phyloP scores from a whole-genome alignment of 2,329 filamentous ascomycete species.

The Aspergillus uvarum region DNA sequence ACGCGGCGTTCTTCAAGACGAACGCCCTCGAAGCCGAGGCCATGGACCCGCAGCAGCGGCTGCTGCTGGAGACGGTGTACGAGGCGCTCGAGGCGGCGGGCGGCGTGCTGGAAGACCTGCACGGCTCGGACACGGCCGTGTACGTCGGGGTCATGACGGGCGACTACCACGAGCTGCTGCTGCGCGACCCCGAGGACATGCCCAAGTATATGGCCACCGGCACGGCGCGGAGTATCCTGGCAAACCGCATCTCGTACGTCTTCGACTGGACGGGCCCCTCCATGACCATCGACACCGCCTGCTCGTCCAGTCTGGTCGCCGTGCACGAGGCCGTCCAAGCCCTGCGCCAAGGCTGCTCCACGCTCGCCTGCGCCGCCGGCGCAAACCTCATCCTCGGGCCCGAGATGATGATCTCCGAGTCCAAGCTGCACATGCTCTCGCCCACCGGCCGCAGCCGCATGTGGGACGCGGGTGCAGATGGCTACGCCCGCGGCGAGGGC shows the following conservation, averaged over 20 bases:
- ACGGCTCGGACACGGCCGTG: conserved; percentile 7
- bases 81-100: conserved; percentile 9
- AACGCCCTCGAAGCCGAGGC: neutral
- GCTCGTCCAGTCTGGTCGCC: conserved; percentile 38
- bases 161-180: conserved; percentile 6
- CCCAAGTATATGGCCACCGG: conserved; percentile 17
- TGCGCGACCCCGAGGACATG: neutral
- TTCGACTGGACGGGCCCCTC: conserved; percentile 28
- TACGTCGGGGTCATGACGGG: conserved; percentile 5
- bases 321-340: conserved; percentile 27
- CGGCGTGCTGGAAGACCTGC: neutral
- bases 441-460: conserved; percentile 51
- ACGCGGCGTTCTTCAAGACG: conserved; percentile 15
- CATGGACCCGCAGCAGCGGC: conserved; percentile 16
- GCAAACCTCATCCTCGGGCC: conserved; percentile 7
- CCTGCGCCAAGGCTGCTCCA: conserved; percentile 11
- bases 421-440: conserved; percentile 44
- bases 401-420: conserved; percentile 5
- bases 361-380: neutral
- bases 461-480: conserved; percentile 45
- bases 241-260: conserved; percentile 36
- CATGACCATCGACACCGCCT: conserved; percentile 46
- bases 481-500: conserved; percentile 54
- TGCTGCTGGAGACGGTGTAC: conserved; percentile 13
- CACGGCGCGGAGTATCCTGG: conserved; percentile 31